phyloP scores from a whole-genome alignment of 495 filamentous ascomycete species.

The Trichoderma asperelloides region DNA sequence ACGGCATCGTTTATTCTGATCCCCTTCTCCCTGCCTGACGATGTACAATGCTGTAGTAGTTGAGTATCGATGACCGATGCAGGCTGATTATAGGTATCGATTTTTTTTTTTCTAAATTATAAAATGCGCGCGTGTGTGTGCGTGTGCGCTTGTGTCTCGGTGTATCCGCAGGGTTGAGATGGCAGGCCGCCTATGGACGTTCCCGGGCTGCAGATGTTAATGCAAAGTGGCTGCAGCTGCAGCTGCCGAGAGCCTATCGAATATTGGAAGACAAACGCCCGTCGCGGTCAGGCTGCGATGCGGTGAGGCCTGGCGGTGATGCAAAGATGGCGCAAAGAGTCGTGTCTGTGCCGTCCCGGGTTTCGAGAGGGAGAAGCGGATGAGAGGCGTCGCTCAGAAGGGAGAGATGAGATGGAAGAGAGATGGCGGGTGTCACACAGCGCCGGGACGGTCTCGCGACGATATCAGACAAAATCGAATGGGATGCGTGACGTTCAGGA shows the following conservation, averaged over 20 bases:
- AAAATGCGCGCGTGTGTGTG: not conserved
- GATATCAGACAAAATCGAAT: not conserved
- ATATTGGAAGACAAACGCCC: not conserved
- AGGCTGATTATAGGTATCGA: not conserved
- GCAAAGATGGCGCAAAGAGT: not conserved
- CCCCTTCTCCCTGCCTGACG: not conserved
- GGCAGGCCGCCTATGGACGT: not conserved
- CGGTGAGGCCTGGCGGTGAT: conserved; percentile 3
- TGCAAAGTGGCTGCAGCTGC: not conserved
- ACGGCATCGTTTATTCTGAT: conserved; percentile 41
- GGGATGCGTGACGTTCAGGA: not conserved
- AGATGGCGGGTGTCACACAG: not conserved
- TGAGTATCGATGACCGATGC: not conserved
- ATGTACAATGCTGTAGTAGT: not conserved
- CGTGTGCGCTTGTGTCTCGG: not conserved
- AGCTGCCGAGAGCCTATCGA: not conserved
- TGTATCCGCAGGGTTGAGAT: not conserved
- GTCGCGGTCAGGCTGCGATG: not conserved
- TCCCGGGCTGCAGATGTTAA: not conserved
- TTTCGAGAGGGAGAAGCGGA: not conserved
- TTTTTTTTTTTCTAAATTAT: not conserved
- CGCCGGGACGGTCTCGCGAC: not conserved
- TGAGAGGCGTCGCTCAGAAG: not conserved
- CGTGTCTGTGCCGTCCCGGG: not conserved
- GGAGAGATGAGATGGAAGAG: not conserved